Evolutionary conservation across 1,284 basidiomycete species (phyloP), one percentile per base, ranked within the genome.

Genomic region (Papiliotrema nemorosa): DNA sequence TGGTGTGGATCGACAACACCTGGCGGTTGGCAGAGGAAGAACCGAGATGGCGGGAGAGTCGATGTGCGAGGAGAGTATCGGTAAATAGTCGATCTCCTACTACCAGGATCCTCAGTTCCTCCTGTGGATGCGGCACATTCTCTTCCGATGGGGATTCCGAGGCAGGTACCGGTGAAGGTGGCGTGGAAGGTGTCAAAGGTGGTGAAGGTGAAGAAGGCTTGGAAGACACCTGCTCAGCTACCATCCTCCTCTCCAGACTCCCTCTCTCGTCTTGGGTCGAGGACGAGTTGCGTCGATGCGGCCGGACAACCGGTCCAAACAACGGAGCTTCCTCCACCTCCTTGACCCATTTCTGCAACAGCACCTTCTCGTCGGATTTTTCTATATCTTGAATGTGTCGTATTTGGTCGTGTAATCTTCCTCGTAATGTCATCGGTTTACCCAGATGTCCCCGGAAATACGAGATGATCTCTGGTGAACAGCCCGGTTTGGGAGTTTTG

Each of bases 1-100:
- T 72, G 1, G 71, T 75, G 40, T 69, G 59, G 21, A 75, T 68
- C 3, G 69, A 69, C 4, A 70, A 21, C 25, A 68, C 64, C 9
- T 47, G 41, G 1, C 44, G 36, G 20, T 21, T 36, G 10, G 48
- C 50, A 20, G 38, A 26, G n/a, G 60, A 53, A 14, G 49, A 40
- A 35, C 59, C 52, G 13, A 74, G 59, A 12, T 65, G 56, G 25
- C 57, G 47, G 3, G 68, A 66, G 40, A 81, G 72, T 2, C 90
- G 84, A 58, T 87, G 86, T 5, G 90, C 87, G 65, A 97, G 79
- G 39, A 96, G 81, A 18, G 93, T 78, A 70, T 97, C 93, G 0
- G 93, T 97, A 64, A 93, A 88, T 36, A 93, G 76, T 10, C 93
- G 80, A 74, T 97, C 93, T 1, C 93, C 93, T 10, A 97, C 82